Evolutionary conservation across 2,329 filamentous ascomycete species (phyloP).

Genomic region (Alternaria sp.): DNA sequence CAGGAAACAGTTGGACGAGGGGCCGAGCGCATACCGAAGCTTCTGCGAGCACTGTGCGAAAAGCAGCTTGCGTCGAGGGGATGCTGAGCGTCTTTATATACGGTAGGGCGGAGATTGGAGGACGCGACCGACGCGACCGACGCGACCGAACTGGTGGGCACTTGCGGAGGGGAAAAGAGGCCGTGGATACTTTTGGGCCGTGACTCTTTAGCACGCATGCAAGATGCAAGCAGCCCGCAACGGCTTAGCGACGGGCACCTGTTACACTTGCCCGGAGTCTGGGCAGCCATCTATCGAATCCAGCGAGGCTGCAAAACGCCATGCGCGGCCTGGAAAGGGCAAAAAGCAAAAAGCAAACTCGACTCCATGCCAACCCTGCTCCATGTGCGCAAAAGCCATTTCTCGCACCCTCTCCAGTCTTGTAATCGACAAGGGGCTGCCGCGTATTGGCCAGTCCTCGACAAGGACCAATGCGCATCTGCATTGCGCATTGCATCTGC

Average conservation of each 20-base stretch:
- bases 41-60: conserved; percentile 32
- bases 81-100: conserved; percentile 30
- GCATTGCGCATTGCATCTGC: conserved; percentile 22
- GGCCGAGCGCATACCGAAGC: conserved; percentile 45
- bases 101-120: conserved; percentile 23
- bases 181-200: conserved; percentile 30
- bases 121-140: conserved; percentile 23
- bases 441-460: conserved; percentile 28
- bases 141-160: conserved; percentile 30
- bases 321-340: conserved; percentile 17
- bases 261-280: conserved; percentile 33
- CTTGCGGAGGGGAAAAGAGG: conserved; percentile 33
- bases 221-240: conserved; percentile 24
- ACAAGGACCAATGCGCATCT: conserved; percentile 27
- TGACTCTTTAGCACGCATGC: conserved; percentile 41
- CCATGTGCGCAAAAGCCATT: conserved; percentile 6
- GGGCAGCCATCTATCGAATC: conserved; percentile 22
- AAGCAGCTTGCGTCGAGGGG: conserved; percentile 23
- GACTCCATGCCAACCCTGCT: conserved; percentile 11
- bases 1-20: conserved; percentile 26
- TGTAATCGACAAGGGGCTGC: conserved; percentile 17
- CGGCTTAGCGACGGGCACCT: conserved; percentile 25
- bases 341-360: conserved; percentile 18
- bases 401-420: not conserved
- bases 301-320: conserved; percentile 15